These are phyloP conservation scores for Venustampulla echinocandica DNA, from an alignment of 495 filamentous ascomycete species.

Conservation along the genomic window DNA sequence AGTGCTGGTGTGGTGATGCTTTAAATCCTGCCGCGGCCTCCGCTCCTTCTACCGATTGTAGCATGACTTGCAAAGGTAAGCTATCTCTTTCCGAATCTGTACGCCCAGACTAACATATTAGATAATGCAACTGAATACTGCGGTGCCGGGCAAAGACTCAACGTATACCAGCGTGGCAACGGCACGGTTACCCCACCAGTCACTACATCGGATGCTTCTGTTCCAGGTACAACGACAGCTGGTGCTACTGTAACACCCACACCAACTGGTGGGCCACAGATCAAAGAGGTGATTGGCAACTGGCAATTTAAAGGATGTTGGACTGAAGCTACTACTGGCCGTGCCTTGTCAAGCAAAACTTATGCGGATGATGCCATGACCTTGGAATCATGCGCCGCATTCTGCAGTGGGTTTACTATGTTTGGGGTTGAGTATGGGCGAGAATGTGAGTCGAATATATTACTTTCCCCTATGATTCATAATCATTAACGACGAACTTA, in stretches of 20 bases:
- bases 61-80: constrained; percentile 38
- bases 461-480: too few species aligned
- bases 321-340: constrained; percentile 28
- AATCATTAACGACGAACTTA: constrained; percentile 8
- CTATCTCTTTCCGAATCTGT: too few species aligned
- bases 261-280: constrained; percentile 4
- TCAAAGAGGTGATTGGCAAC: constrained; percentile 28
- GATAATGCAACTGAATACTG: constrained; percentile 24
- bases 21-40: constrained; percentile 24
- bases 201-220: not conserved
- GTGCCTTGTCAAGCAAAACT: constrained; percentile 6
- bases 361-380: constrained; percentile 40
- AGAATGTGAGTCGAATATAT: constrained; percentile 24
- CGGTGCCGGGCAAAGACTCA: constrained; percentile 15
- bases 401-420: constrained; percentile 30
- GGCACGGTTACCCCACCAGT: not conserved
- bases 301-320: constrained; percentile 36
- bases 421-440: constrained; percentile 42
- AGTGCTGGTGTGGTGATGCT: constrained; percentile 18
- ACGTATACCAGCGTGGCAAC: constrained; percentile 6
- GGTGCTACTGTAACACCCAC: constrained; percentile 10
- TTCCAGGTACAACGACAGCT: constrained; percentile 12
- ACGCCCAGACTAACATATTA: too few species aligned
- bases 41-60: constrained; percentile 19
- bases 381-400: constrained; percentile 36